Conservation (phyloP, 192 early-diverging fungal species). For the Umbelopsis sp. region DNA sequence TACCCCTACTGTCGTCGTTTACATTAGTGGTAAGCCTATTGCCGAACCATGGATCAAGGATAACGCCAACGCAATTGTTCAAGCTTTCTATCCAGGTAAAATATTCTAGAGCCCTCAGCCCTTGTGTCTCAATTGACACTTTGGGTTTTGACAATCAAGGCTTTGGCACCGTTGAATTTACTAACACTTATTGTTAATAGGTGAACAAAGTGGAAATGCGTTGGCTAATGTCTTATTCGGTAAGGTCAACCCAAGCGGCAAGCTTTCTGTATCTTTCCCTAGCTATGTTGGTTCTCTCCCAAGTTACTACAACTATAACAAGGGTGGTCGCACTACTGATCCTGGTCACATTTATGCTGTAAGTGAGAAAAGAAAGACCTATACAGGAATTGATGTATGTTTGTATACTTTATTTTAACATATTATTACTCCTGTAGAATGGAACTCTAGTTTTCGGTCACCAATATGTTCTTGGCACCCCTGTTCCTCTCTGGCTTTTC, state of each 20-base stretch:
- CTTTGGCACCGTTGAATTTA: too few relatives aligned
- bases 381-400: background rate
- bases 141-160: background rate
- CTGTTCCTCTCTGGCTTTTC: constrained; percentile 14
- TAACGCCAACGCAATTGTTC: constrained; percentile 17
- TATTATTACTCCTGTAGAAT: background rate
- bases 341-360: constrained; percentile 12
- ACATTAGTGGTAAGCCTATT: constrained; percentile 19
- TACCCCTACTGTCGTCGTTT: constrained; percentile 11
- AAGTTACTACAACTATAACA: constrained; percentile 20
- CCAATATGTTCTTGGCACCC: constrained; percentile 21
- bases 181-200: background rate
- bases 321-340: constrained; percentile 4
- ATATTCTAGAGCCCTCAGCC: too few relatives aligned
- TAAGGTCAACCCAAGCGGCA: constrained; percentile 17
- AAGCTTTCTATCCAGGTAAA: constrained; percentile 21
- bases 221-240: constrained; percentile 15
- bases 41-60: constrained; percentile 21
- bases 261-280: constrained; percentile 21
- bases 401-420: background rate
- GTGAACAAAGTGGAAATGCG: constrained; percentile 13
- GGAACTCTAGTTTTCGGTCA: constrained; percentile 10
- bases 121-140: background rate
- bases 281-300: constrained; percentile 16
- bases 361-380: background rate